Conservation (phyloP, 306 rosid genomes). For the Comarum palustre region DNA sequence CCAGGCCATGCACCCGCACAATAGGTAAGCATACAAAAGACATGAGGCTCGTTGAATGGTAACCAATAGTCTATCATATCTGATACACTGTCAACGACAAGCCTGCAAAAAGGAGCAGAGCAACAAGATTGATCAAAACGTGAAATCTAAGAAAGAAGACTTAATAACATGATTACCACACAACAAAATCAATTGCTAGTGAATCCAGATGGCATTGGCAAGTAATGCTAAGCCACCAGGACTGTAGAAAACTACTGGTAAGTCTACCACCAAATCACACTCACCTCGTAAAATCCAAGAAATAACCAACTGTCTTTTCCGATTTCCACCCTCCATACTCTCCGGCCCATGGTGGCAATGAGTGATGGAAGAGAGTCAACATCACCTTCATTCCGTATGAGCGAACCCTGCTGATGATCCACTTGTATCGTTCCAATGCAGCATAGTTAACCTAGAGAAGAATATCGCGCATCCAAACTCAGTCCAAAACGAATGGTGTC, state of each 20-base stretch:
- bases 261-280: slow-evolving; percentile 22
- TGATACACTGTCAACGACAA: slow-evolving; percentile 69
- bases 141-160: background rate
- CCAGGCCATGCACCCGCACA: slow-evolving; percentile 98
- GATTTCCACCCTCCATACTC: slow-evolving; percentile 98
- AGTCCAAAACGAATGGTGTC: slow-evolving; percentile 14
- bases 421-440: slow-evolving; percentile 90
- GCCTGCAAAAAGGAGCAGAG: slow-evolving; percentile 50
- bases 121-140: background rate
- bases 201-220: background rate
- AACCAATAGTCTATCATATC: slow-evolving; percentile 87
- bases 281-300: slow-evolving; percentile 82
- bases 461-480: slow-evolving; percentile 20
- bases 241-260: slow-evolving; percentile 11
- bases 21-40: slow-evolving; percentile 82
- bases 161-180: background rate
- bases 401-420: slow-evolving; percentile 77
- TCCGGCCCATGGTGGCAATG: slow-evolving; percentile 93
- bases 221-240: slow-evolving; percentile 19
- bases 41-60: slow-evolving; percentile 93
- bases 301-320: slow-evolving; percentile 90
- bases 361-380: slow-evolving; percentile 96
- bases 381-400: slow-evolving; percentile 95
- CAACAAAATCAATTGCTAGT: background rate
- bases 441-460: slow-evolving; percentile 73